Base-by-base conservation (phyloP, 2,329 filamentous ascomycete species). In the Pseudogymnoascus sp. region DNA sequence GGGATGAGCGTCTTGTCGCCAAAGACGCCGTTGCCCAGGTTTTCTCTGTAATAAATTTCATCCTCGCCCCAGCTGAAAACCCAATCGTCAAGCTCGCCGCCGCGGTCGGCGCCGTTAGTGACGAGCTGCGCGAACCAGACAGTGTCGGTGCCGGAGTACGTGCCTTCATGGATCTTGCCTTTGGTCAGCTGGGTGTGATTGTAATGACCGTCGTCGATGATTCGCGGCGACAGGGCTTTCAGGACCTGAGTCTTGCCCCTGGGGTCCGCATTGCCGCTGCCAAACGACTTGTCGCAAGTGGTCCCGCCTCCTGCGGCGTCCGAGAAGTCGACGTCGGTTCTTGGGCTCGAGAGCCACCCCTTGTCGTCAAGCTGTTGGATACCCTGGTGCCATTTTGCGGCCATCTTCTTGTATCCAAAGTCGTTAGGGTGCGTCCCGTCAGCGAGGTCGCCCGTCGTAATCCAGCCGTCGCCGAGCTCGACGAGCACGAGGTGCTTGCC, bases 401-500 rank as follows among this genome's bases (percentile, higher is more conserved):
- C 68, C 68, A 70, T 69, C 63, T 68, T 69, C 7, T 39, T 17
- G 62, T 64, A 62, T 2, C 68, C 68, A 21, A 35, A 58, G 36
- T 67, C 65, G 31, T 65, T 68, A 4, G 68, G 68, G 44, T 69
- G 68, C 12, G 61, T 65, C 4, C 61, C 63, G 51, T 70, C 68
- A 10, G 41, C 3, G 13, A 66, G 59, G 21, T 68, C 66, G 51
- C 60, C 60, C 31, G 35, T 17, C 10, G 17, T 59, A 9, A 65
- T 39, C 35, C 35, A 36, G 35, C 35, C 35, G 2, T 36, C 35
- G 10, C 9, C 9, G 31, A 59, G 59, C 1, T 38, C 65, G 4
- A 63, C 71, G 2, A 74, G 51, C 7, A 63, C 33, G 7, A 64
- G 15, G n/a, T 48, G 35, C 17, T 48, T 10, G 7, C 60, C 27